phyloP scores from a whole-genome alignment of 2,329 filamentous ascomycete genomes.

The Fusarium sp. region DNA sequence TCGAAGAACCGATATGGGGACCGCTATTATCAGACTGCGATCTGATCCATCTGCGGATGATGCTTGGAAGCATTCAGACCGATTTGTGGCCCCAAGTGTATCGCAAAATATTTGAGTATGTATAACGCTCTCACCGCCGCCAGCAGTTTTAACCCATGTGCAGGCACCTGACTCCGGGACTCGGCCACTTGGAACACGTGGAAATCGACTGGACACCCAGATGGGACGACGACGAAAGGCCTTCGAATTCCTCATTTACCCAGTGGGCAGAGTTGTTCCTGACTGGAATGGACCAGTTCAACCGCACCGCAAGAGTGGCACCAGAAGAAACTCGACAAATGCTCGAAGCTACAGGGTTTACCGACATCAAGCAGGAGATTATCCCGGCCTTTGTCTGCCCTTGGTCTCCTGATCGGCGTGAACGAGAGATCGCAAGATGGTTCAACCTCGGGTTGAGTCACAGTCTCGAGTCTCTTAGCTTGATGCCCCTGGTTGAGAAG shows the following conservation, averaged over 20 bases:
- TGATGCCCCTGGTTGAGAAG: conserved; percentile 74
- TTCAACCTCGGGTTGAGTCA: conserved; percentile 83
- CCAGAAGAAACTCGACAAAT: conserved; percentile 62
- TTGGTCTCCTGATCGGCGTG: conserved; percentile 73
- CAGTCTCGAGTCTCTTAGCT: conserved; percentile 76
- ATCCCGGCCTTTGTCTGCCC: conserved; percentile 79
- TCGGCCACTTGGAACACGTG: conserved; percentile 84
- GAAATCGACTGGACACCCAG: conserved; percentile 87
- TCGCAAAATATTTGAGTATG: conserved; percentile 73
- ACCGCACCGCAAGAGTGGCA: conserved; percentile 72
- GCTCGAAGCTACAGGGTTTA: conserved; percentile 79
- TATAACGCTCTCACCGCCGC: conserved; percentile 3
- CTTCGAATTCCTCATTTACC: conserved; percentile 65
- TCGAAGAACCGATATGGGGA: conserved; percentile 76
- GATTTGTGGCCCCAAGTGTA: conserved; percentile 78
- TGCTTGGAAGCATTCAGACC: conserved; percentile 79
- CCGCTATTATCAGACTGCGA: conserved; percentile 69
- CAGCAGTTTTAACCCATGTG: conserved; percentile 17
- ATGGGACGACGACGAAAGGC: conserved; percentile 73
- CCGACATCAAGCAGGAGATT: conserved; percentile 77
- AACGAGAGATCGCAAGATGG: conserved; percentile 80
- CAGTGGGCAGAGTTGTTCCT: conserved; percentile 78
- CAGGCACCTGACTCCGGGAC: conserved; percentile 80
- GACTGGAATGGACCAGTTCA: conserved; percentile 72
- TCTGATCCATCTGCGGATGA: conserved; percentile 83